Evolutionary conservation across 2,329 filamentous ascomycete species (phyloP).

Genomic region (Helotiales sp.): DNA sequence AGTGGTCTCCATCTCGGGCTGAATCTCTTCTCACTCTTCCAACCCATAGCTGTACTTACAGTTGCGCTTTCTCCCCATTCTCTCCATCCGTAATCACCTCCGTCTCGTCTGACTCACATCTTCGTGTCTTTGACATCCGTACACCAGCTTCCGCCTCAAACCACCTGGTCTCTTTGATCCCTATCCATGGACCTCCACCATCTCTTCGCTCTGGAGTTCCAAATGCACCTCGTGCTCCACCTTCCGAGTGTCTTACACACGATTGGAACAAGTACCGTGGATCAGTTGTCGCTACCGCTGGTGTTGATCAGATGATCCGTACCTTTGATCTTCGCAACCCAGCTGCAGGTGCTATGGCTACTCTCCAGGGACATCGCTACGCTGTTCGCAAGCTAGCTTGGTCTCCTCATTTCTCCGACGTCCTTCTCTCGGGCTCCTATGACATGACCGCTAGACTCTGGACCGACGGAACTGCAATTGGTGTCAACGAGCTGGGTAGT

Average conservation of each 20-base stretch:
- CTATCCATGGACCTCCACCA: conserved; percentile 71
- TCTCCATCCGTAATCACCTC: conserved; percentile 84
- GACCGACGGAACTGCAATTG: conserved; percentile 71
- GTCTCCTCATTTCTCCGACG: conserved; percentile 91
- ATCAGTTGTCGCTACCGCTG: conserved; percentile 81
- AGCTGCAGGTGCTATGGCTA: conserved; percentile 69
- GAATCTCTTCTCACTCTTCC: conserved; percentile 84
- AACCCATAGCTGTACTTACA: conserved; percentile 93
- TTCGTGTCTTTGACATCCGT: conserved; percentile 90
- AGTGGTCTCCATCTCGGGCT: conserved; percentile 83
- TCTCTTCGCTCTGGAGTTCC: conserved; percentile 35
- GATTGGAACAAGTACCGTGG: conserved; percentile 99
- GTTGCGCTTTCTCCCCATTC: conserved; percentile 86
- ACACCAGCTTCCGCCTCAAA: conserved; percentile 86
- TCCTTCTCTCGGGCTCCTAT: conserved; percentile 88
- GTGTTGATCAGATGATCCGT: conserved; percentile 85
- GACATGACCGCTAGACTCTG: conserved; percentile 97
- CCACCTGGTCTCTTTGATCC: conserved; percentile 81
- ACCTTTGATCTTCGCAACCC: conserved; percentile 90
- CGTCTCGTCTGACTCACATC: conserved; percentile 85
- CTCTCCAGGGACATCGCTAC: conserved; percentile 87
- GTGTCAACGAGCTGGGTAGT: conserved; percentile 42
- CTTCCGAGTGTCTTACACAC: conserved; percentile 82
- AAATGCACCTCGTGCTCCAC: conserved; percentile 43
- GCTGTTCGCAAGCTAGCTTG: conserved; percentile 85